Conservation (phyloP, 1,284 basidiomycete genomes). For the Salmacisia buchloeana region DNA sequence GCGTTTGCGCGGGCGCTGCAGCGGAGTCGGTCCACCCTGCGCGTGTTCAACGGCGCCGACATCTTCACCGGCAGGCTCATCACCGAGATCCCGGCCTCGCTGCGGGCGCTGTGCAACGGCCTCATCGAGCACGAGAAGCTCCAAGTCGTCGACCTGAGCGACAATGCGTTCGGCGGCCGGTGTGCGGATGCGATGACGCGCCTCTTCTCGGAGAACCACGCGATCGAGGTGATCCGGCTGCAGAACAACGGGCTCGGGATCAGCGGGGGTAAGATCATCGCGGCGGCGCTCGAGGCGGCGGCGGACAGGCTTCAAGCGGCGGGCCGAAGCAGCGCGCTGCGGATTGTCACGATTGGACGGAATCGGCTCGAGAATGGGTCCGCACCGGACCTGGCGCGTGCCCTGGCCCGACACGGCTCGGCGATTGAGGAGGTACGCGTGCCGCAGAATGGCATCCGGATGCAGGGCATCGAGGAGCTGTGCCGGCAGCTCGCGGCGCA, state of each 20-base stretch:
- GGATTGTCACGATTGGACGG: constrained; percentile 81
- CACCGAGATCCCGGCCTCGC: constrained; percentile 84
- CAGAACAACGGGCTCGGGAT: constrained; percentile 97
- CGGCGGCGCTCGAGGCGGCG: constrained; percentile 73
- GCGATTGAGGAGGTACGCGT: constrained; percentile 74
- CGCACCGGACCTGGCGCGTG: constrained; percentile 75
- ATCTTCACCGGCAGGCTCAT: constrained; percentile 97
- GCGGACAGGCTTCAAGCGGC: constrained; percentile 66
- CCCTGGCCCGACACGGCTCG: constrained; percentile 72
- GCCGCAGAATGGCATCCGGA: constrained; percentile 95
- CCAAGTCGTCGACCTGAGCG: constrained; percentile 81
- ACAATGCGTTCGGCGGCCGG: constrained; percentile 95
- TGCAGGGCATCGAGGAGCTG: constrained; percentile 81
- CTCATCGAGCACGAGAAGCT: constrained; percentile 74
- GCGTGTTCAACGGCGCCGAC: constrained; percentile 67
- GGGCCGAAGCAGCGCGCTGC: constrained; percentile 67
- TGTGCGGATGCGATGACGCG: constrained; percentile 90
- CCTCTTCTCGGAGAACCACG: constrained; percentile 55
- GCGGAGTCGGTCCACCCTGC: constrained; percentile 63
- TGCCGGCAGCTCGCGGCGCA: constrained; percentile 66
- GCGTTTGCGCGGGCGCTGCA: constrained; percentile 56
- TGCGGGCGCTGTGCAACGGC: constrained; percentile 80
- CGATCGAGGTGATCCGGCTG: constrained; percentile 79
- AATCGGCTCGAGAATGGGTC: constrained; percentile 91
- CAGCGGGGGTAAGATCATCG: constrained; percentile 77